A percentile compares a stretch with the other conserved stretches of the same genome.
Conservation (phyloP, 306 rosid species). For the Glycine tomentella region DNA sequence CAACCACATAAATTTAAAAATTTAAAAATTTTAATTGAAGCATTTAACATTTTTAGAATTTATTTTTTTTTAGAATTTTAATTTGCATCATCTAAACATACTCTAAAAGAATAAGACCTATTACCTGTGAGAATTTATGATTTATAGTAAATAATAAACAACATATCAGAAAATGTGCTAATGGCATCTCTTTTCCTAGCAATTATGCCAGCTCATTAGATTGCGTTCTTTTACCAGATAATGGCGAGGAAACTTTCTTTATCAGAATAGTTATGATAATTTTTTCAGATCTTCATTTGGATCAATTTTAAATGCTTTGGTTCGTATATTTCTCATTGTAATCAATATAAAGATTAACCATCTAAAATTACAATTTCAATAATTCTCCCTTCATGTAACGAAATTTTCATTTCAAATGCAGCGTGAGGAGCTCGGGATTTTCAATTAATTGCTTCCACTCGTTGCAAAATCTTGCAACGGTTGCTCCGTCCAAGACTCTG, state of each 20-base stretch:
- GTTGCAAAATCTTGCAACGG: conserved; percentile 88
- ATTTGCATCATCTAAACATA: too few species aligned
- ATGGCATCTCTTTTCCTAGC: too few species aligned
- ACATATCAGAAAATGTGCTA: too few species aligned
- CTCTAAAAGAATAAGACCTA: too few species aligned
- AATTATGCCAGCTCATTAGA: not conserved
- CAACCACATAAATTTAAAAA: too few species aligned
- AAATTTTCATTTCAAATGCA: conserved; percentile 69
- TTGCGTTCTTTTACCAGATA: too few species aligned
- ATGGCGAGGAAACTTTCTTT: not conserved
- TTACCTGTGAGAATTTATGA: too few species aligned
- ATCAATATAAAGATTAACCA: conserved; percentile 24
- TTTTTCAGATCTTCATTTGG: not conserved
- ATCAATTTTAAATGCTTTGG: not conserved
- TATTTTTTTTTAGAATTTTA: too few species aligned
- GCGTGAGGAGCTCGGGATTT: conserved; percentile 76
- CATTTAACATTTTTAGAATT: too few species aligned
- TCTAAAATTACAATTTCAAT: conserved; percentile 19
- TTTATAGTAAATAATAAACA: too few species aligned
- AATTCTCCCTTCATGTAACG: conserved; percentile 2
- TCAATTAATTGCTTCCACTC: conserved; percentile 86
- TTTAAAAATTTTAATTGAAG: too few species aligned
- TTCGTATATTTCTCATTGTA: conserved; percentile 10
- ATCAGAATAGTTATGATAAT: not conserved
- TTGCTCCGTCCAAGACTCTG: conserved; percentile 96